These are phyloP conservation scores for Waltergamsia citrina DNA, from an alignment of 2,329 filamentous ascomycete genomes.

Conservation along the genomic window DNA sequence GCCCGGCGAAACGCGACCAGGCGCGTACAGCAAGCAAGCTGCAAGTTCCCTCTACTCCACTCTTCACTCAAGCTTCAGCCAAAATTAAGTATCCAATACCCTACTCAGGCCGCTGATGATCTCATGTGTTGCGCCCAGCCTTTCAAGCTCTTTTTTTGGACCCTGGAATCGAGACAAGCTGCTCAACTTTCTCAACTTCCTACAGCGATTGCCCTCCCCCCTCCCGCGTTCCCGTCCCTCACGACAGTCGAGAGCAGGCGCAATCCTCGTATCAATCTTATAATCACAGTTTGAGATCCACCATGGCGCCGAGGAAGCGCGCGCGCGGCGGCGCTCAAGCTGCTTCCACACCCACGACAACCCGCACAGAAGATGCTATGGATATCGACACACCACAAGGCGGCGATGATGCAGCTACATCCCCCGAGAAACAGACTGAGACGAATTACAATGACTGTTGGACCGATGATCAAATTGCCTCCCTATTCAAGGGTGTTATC, in stretches of 20 bases:
- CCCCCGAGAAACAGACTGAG: not conserved
- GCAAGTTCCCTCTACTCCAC: not conserved
- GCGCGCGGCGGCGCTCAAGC: constrained; percentile 43
- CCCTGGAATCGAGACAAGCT: too few species aligned
- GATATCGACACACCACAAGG: constrained; percentile 46
- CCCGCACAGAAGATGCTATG: constrained; percentile 50
- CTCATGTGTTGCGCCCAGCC: not conserved
- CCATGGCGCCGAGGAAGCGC: constrained; percentile 65
- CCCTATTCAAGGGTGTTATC: constrained; percentile 86
- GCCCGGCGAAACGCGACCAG: constrained; percentile 9
- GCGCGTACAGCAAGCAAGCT: not conserved
- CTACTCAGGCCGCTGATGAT: not conserved
- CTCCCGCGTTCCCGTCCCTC: not conserved
- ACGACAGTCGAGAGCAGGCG: too few species aligned
- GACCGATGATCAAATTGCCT: constrained; percentile 93
- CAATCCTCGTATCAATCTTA: too few species aligned
- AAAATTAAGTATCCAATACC: not conserved
- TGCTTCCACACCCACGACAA: constrained; percentile 42
- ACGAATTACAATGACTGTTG: constrained; percentile 55
- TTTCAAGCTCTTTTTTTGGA: not conserved
- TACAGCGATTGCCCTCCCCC: not conserved
- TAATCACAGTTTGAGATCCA: not conserved
- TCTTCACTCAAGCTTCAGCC: not conserved
- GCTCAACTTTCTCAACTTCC: not conserved
- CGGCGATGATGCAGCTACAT: constrained; percentile 27